Percentiles rank a stretch among this genome's conserved stretches.
phyloP scores from a whole-genome alignment of 1,284 basidiomycete genomes.

The Melampsora abietis-canadensis region DNA sequence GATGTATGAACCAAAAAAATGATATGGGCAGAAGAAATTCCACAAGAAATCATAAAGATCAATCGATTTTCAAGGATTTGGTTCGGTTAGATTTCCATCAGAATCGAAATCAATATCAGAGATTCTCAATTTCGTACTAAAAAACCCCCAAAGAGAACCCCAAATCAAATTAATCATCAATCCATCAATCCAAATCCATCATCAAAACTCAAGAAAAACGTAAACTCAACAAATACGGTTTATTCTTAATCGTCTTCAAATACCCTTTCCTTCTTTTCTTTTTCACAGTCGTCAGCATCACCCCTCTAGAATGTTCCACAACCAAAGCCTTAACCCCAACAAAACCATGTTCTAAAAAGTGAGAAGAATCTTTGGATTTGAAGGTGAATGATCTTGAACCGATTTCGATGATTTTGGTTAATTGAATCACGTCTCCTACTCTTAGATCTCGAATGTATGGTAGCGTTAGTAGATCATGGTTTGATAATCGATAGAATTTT shows the following conservation, averaged over 20 bases:
- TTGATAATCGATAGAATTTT: conserved; percentile 79
- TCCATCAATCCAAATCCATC: not conserved
- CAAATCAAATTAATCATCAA: not conserved
- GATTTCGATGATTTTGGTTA: conserved; percentile 86
- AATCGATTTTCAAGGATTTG: too few species aligned
- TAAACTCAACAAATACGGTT: conserved; percentile 57
- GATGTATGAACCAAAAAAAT: too few species aligned
- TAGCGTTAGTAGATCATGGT: conserved; percentile 85
- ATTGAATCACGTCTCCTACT: conserved; percentile 75
- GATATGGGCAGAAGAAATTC: too few species aligned
- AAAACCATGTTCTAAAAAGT: conserved; percentile 18
- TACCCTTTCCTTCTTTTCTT: conserved; percentile 98
- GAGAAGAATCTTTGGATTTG: conserved; percentile 57
- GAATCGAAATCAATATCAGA: not conserved
- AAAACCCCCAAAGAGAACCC: not conserved
- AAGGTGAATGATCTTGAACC: conserved; percentile 92
- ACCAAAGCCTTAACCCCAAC: conserved; percentile 82
- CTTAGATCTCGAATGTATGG: conserved; percentile 63
- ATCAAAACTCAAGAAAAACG: not conserved
- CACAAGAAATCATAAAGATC: too few species aligned
- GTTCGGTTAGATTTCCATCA: too few species aligned
- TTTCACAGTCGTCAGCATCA: conserved; percentile 84
- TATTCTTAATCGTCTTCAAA: conserved; percentile 74
- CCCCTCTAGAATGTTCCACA: conserved; percentile 90
- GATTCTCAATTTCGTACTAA: not conserved